Evolutionary conservation across 768 basidiomycete genomes (phyloP), one percentile per base, ranked within the genome.

Genomic region (Pisolithus marmoratus): DNA sequence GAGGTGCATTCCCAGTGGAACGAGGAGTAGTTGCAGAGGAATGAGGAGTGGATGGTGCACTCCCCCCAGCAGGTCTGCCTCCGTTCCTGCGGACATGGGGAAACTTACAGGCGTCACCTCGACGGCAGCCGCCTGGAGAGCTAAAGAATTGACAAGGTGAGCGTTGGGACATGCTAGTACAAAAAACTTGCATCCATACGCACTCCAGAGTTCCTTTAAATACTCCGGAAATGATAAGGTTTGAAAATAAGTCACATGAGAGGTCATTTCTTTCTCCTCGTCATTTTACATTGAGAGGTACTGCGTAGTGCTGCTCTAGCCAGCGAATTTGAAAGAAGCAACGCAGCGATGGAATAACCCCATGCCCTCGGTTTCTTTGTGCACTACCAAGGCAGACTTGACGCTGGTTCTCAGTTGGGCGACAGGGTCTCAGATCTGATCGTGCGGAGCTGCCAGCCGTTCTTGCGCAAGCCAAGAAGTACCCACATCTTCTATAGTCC

Each of bases 341-440:
- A 88, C 64, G 80, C 87, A 5, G 79, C 84, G 4, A 68, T 78
- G 22, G 52, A 76, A 5, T 72, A 82, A 29, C 83, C 87, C 0
- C 85, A 88, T 69, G 83, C 87, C 1, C 81, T 96, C 4, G 84
- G 96, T 19, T 85, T 90, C 58, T 75, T 97, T 43, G 95, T 97
- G 68, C 93, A 97, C 64, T 80, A 82, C 43, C 75, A 81, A 45
- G 92, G 92, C 37, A 76, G 80, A 52, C 78, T 98, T 55, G 90
- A 94, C 53, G 96, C 96, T 40, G 96, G 94, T 1, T 74, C 81
- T 52, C 79, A 85, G 58, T 78, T 98, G 2, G 92, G 92, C 43
- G 93, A 93, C 3, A 75, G 88, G 61, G 87, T 97, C 36, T 88
- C 91, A 44, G 86, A 85, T 11, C 74, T 92, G 34, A 68, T 93